Percentiles rank a stretch among this genome's conserved stretches.
Conservation (phyloP, 176 grass and related monocot genomes). For the Zizania latifolia region DNA sequence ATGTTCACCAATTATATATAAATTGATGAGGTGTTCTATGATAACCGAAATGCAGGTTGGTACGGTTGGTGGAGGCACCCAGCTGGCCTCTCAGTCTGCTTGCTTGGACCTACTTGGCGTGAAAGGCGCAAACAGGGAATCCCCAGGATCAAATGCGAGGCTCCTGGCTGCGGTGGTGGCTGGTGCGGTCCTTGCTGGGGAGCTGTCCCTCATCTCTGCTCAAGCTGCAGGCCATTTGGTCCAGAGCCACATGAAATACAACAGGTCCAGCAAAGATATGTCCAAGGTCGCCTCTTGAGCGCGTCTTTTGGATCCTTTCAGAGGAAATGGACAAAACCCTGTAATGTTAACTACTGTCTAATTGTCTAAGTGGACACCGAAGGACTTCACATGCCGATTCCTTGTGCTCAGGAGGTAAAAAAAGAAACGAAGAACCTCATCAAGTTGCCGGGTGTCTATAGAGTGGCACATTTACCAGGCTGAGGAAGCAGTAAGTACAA, state of each 20-base stretch:
- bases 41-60: conserved; percentile 61
- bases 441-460: background rate
- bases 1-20: background rate
- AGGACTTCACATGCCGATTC: background rate
- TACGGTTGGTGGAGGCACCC: conserved; percentile 84
- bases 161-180: conserved; percentile 70
- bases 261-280: conserved; percentile 77
- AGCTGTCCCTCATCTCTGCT: conserved; percentile 87
- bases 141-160: conserved; percentile 73
- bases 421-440: background rate
- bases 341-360: conserved; percentile 15
- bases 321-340: background rate
- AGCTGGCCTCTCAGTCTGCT: conserved; percentile 83
- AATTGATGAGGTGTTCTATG: conserved; percentile 24
- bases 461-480: background rate
- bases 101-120: conserved; percentile 86
- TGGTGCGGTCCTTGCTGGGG: conserved; percentile 77
- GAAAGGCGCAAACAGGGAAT: conserved; percentile 70
- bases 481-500: background rate
- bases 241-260: conserved; percentile 93
- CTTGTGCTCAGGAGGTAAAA: background rate
- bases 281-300: conserved; percentile 44
- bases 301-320: conserved; percentile 3
- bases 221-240: conserved; percentile 88
- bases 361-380: conserved; percentile 5